phyloP scores from a whole-genome alignment of 345 rosid genomes.

The Turritis glabra region DNA sequence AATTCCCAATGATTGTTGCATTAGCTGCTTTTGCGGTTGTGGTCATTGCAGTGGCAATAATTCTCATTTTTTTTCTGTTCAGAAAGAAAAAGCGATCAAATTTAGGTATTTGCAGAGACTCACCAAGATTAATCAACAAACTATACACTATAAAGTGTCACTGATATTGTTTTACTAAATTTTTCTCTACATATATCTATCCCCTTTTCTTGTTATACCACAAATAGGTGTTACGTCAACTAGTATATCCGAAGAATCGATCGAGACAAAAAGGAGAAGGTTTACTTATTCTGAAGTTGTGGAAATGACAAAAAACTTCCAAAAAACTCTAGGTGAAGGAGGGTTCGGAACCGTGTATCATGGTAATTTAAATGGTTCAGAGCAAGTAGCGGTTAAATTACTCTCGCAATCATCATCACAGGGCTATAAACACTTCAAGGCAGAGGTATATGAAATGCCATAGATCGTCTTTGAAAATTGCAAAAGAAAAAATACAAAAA shows the following conservation, averaged over 20 bases:
- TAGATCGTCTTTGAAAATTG: not conserved
- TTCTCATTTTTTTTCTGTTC: not conserved
- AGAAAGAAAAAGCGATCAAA: constrained; percentile 2
- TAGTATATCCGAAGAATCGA: not conserved
- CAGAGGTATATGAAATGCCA: constrained; percentile 7
- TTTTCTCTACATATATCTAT: not conserved
- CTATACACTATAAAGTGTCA: not conserved
- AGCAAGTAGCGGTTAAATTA: constrained; percentile 26
- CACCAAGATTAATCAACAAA: not conserved
- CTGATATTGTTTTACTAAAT: not conserved
- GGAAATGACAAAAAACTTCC: constrained; percentile 44
- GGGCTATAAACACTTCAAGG: constrained; percentile 32
- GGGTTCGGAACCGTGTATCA: constrained; percentile 56
- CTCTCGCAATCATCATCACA: constrained; percentile 21
- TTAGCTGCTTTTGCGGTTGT: not conserved
- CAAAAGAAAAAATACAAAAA: too few species aligned
- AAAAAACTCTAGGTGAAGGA: constrained; percentile 47
- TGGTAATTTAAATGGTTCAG: constrained; percentile 30
- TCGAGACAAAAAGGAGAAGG: constrained; percentile 14
- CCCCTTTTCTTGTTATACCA: not conserved
- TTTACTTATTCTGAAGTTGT: constrained; percentile 39
- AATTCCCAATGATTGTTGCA: constrained; percentile 28
- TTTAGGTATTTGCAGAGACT: constrained; percentile 1
- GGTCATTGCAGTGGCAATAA: not conserved
- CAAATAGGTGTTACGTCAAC: not conserved